These are phyloP conservation scores for Teratosphaeria nubilosa DNA, from an alignment of 2,329 filamentous ascomycete species.

Conservation along the genomic window DNA sequence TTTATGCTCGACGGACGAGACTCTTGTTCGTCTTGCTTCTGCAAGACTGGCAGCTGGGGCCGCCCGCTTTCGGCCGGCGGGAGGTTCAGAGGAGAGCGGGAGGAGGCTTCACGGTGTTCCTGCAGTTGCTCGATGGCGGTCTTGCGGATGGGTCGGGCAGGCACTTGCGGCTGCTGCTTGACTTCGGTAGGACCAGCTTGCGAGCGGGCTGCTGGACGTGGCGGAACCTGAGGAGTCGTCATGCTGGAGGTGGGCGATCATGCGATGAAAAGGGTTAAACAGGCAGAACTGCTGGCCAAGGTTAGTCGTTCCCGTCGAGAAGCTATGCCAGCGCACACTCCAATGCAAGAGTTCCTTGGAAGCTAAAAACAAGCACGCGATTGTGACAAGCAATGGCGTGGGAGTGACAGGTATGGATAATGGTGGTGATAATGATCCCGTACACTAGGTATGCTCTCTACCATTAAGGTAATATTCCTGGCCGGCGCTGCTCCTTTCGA, in stretches of 20 bases:
- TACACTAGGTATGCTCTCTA: background rate
- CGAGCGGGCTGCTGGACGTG: slow-evolving; percentile 47
- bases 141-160: slow-evolving; percentile 66
- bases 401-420: background rate
- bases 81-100: slow-evolving; percentile 78
- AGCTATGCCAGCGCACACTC: background rate
- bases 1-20: slow-evolving; percentile 61
- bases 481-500: background rate
- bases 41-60: slow-evolving; percentile 10
- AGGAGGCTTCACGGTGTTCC: slow-evolving; percentile 66
- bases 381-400: background rate
- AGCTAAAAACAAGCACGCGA: background rate
- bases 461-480: background rate
- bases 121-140: slow-evolving; percentile 54
- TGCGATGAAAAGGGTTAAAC: slow-evolving; percentile 4
- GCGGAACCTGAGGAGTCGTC: slow-evolving; percentile 50
- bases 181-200: slow-evolving; percentile 33
- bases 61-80: slow-evolving; percentile 34
- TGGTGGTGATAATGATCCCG: background rate
- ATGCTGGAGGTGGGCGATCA: slow-evolving; percentile 23
- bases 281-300: background rate
- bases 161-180: slow-evolving; percentile 57
- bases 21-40: slow-evolving; percentile 27
- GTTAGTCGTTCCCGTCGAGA: background rate
- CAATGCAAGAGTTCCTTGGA: background rate